Conservation (phyloP, 2,329 filamentous ascomycete species). For the Cordyceps tenuipes region DNA sequence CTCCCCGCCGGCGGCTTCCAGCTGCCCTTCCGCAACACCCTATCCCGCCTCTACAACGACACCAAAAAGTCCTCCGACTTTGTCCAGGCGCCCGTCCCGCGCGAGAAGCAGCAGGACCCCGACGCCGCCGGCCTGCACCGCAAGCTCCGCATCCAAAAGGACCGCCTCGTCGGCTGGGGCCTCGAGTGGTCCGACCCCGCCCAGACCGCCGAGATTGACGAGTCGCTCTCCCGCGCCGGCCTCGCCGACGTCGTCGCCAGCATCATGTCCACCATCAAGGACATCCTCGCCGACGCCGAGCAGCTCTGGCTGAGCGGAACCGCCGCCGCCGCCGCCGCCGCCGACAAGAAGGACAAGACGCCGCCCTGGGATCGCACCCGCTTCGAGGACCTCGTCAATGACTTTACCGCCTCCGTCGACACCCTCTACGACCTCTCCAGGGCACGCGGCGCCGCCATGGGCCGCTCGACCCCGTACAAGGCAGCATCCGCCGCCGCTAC, state of each 20-base stretch:
- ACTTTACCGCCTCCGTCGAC: slow-evolving; percentile 70
- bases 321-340: slow-evolving; percentile 31
- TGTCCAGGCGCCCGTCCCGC: slow-evolving; percentile 55
- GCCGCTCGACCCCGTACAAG: slow-evolving; percentile 23
- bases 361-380: slow-evolving; percentile 62
- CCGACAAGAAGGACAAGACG: slow-evolving; percentile 42
- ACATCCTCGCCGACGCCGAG: slow-evolving; percentile 69
- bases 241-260: slow-evolving; percentile 69
- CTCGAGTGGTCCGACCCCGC: slow-evolving; percentile 71
- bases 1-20: slow-evolving; percentile 44
- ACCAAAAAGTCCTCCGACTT: slow-evolving; percentile 72
- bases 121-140: slow-evolving; percentile 65
- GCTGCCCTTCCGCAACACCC: slow-evolving; percentile 51
- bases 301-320: slow-evolving; percentile 58
- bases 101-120: slow-evolving; percentile 47
- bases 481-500: slow-evolving; percentile 35
- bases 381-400: slow-evolving; percentile 66
- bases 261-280: slow-evolving; percentile 73
- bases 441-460: slow-evolving; percentile 40
- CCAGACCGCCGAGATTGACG: slow-evolving; percentile 64
- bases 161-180: slow-evolving; percentile 71
- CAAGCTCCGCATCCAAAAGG: slow-evolving; percentile 72
- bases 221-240: slow-evolving; percentile 62
- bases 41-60: slow-evolving; percentile 70
- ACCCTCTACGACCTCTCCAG: slow-evolving; percentile 69